Base-by-base conservation (phyloP, 2,329 filamentous ascomycete genomes). In the Coniochaeta ligniaria region DNA sequence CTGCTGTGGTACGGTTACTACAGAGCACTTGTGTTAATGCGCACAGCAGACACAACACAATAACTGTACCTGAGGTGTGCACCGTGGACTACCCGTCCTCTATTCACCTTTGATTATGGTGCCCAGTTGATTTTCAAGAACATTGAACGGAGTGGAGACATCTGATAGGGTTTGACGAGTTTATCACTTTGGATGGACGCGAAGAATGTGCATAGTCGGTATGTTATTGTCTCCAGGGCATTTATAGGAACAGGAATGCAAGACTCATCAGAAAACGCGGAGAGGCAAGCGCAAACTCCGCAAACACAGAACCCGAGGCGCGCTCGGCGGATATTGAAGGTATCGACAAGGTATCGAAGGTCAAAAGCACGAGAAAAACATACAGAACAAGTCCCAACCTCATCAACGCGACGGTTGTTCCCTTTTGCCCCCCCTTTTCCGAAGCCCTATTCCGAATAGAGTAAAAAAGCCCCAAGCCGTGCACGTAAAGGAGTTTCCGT, bases 161-260 rank as follows among this genome's bases (percentile, higher is more conserved):
- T 22, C 2, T 17, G 20, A 16, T 7, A 17, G 31, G 26, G 12
- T 2, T 6, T 24, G 3, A 17, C 8, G 14, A 17, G 24, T 31
- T 50, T 59, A 22, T 47, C 35, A 59, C 28, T 26, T 52, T 35
- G 52, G 45, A 33, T 8, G 22, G 47, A 52, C 47, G 22, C 47
- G 16, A 31, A 47, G 43, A 52, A 54, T 63, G 62, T 63, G 60
- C 62, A 63, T 61, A 61, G 60, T 61, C 55, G 57, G 56, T 60
- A 60, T 58, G 52, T 57, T 57, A 45, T 41, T 60, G 52, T 63
- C 60, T 60, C 57, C 57, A 61, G 28, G 59, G 60, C 55, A 61
- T 58, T 60, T 59, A 28, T 45, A 62, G 41, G 57, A 60, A 61
- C 59, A 62, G 59, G 60, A 63, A 63, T 59, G 43, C 41, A 60